These are phyloP conservation scores for Atractiella rhizophila DNA, from an alignment of 768 basidiomycete genomes.

Conservation along the genomic window DNA sequence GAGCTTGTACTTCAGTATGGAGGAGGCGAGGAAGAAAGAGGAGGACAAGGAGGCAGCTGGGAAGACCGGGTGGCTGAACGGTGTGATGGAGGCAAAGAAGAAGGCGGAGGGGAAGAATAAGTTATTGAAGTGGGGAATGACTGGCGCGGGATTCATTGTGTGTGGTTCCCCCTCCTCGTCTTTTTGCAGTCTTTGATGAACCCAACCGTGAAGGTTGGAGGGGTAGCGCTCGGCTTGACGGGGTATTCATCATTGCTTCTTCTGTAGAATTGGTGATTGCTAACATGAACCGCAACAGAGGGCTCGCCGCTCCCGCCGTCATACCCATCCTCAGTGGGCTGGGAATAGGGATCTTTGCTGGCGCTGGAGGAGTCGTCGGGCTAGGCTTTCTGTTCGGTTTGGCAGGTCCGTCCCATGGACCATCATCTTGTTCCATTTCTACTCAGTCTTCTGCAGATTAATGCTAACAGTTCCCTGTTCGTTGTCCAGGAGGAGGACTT, in stretches of 20 bases:
- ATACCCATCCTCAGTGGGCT: slow-evolving; percentile 8
- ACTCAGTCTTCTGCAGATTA: background rate
- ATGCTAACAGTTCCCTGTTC: background rate
- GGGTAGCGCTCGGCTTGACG: slow-evolving; percentile 14
- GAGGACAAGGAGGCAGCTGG: background rate
- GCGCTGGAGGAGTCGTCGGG: slow-evolving; percentile 13
- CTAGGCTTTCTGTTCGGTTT: slow-evolving; percentile 16
- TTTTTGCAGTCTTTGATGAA: too few species aligned
- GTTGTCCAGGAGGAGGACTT: slow-evolving; percentile 6
- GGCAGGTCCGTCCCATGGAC: slow-evolving; percentile 12
- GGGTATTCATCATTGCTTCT: slow-evolving; percentile 5
- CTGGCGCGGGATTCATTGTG: slow-evolving; percentile 14
- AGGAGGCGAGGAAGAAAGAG: background rate
- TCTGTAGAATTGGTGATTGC: background rate
- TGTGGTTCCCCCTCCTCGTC: too few species aligned
- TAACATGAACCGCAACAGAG: too few species aligned
- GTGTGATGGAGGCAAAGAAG: slow-evolving; percentile 5
- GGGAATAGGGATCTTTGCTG: slow-evolving; percentile 9
- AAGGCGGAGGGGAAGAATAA: slow-evolving; percentile 7
- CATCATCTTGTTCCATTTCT: background rate
- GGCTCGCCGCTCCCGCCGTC: slow-evolving; percentile 15
- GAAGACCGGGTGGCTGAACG: slow-evolving; percentile 5
- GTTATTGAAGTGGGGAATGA: slow-evolving; percentile 13
- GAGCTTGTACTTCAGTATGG: slow-evolving; percentile 9
- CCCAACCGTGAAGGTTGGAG: too few species aligned